phyloP scores from a whole-genome alignment of 495 filamentous ascomycete species.

The Aspergillus taichungensis region DNA sequence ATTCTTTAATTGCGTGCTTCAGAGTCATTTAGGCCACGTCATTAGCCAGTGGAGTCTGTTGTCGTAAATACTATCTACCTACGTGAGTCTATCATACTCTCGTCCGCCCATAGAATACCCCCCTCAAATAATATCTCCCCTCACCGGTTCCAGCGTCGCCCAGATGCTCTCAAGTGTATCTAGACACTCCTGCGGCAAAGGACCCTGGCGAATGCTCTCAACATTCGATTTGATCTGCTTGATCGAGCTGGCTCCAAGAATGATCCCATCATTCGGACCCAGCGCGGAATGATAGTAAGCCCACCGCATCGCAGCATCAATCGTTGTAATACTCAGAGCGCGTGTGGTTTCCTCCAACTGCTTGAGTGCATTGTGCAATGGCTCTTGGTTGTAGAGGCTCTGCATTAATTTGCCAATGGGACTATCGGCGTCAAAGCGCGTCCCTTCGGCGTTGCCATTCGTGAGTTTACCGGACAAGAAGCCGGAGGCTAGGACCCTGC shows the following conservation, averaged over 20 bases:
- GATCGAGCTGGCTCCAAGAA: conserved; percentile 26
- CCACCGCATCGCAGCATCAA: conserved; percentile 27
- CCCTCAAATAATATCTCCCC: not conserved
- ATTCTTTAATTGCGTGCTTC: too few relatives aligned
- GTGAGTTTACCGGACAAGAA: conserved; percentile 37
- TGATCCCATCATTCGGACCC: conserved; percentile 21
- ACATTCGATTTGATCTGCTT: conserved; percentile 22
- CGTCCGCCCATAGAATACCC: not conserved
- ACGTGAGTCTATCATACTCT: too few relatives aligned
- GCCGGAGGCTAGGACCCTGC: conserved; percentile 40
- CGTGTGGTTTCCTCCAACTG: conserved; percentile 7
- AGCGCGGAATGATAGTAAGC: conserved; percentile 23
- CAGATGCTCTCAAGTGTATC: not conserved
- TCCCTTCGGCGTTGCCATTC: conserved; percentile 16
- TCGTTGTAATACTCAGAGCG: conserved; percentile 11
- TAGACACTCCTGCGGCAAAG: conserved; percentile 19
- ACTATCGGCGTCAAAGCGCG: conserved; percentile 14
- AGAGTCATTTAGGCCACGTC: too few relatives aligned
- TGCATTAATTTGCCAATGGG: conserved; percentile 8
- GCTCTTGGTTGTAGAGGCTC: conserved; percentile 13
- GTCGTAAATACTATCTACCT: too few relatives aligned
- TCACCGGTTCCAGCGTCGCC: not conserved
- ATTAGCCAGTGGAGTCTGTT: too few relatives aligned
- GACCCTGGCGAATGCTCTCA: conserved; percentile 17
- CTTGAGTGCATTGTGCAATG: conserved; percentile 15